These are phyloP conservation scores for Sphaceloma murrayae DNA, from an alignment of 2,329 filamentous ascomycete genomes.

Conservation along the genomic window DNA sequence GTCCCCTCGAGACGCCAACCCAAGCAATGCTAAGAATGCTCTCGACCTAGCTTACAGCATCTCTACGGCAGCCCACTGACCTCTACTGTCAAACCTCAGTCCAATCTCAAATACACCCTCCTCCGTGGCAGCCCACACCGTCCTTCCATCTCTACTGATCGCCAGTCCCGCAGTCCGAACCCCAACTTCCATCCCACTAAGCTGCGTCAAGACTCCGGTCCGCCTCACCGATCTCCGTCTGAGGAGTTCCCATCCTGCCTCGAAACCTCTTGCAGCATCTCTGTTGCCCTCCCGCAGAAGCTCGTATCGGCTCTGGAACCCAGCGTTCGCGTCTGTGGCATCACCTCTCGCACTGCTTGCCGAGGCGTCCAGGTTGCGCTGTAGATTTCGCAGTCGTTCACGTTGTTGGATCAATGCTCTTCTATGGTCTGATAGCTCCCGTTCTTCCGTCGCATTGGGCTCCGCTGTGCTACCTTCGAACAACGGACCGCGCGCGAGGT, in stretches of 20 bases:
- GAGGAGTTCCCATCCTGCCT: conserved; percentile 8
- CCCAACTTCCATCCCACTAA: conserved; percentile 23
- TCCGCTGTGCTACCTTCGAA: conserved; percentile 26
- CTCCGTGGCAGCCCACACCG: conserved; percentile 44
- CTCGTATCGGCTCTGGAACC: conserved; percentile 5
- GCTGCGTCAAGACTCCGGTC: conserved; percentile 1
- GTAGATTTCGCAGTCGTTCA: conserved; percentile 21
- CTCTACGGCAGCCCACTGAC: conserved; percentile 36
- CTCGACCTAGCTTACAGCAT: no score
- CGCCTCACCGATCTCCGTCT: conserved; percentile 5
- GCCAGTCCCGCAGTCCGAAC: conserved; percentile 40
- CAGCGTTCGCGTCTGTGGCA: conserved; percentile 5
- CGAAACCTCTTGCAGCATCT: conserved; percentile 4
- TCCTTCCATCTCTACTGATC: conserved; percentile 40
- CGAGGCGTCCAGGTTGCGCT: conserved; percentile 17
- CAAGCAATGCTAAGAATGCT: no score
- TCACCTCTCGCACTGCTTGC: conserved; percentile 1
- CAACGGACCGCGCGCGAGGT: conserved; percentile 29
- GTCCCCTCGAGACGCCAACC: no score
- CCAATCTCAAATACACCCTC: conserved; percentile 68
- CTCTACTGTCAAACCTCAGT: conserved; percentile 54
- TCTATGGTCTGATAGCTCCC: conserved; percentile 19
- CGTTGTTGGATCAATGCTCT: conserved; percentile 21
- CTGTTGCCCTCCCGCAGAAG: background rate
- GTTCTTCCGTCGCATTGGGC: conserved; percentile 20